A percentile compares a stretch with the other conserved stretches of the same genome.
These are phyloP conservation scores for Ustilago shanxiensis DNA, from an alignment of 1,284 basidiomycete species.

Conservation along the genomic window DNA sequence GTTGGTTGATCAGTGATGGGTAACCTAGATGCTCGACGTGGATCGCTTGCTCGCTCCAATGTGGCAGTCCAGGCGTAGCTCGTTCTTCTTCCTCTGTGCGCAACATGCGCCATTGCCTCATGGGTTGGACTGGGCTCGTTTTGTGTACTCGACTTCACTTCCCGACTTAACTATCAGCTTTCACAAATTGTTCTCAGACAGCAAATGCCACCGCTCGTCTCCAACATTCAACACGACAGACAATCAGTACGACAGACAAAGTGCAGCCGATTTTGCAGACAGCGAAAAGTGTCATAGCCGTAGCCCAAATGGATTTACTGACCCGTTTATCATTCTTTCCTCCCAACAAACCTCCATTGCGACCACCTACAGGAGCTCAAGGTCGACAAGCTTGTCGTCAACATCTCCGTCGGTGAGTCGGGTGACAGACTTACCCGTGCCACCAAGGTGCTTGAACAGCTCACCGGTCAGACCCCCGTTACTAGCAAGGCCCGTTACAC, in stretches of 20 bases:
- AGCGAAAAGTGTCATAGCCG: no score
- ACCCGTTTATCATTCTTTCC: not conserved
- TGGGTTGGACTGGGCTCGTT: no score
- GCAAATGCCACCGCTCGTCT: not conserved
- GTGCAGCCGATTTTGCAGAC: slow-evolving; percentile 4
- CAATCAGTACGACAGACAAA: slow-evolving; percentile 1
- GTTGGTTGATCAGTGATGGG: no score
- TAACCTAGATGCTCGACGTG: no score
- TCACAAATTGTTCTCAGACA: not conserved
- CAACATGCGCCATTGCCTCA: no score
- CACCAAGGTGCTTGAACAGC: slow-evolving; percentile 98
- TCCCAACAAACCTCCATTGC: not conserved
- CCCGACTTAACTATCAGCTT: not conserved
- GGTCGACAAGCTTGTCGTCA: slow-evolving; percentile 99
- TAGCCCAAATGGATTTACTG: no score
- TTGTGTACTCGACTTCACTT: no score
- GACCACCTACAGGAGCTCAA: slow-evolving; percentile 79
- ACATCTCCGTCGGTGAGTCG: slow-evolving; percentile 99
- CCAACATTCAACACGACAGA: not conserved
- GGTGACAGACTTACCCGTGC: slow-evolving; percentile 99
- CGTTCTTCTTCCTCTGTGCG: no score
- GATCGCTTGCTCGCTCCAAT: no score
- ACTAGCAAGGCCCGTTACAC: slow-evolving; percentile 99
- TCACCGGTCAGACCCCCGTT: slow-evolving; percentile 98
- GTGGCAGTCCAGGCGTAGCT: no score